Evolutionary conservation across 257 asterid genomes (phyloP).

Genomic region (Paulownia fortunei): DNA sequence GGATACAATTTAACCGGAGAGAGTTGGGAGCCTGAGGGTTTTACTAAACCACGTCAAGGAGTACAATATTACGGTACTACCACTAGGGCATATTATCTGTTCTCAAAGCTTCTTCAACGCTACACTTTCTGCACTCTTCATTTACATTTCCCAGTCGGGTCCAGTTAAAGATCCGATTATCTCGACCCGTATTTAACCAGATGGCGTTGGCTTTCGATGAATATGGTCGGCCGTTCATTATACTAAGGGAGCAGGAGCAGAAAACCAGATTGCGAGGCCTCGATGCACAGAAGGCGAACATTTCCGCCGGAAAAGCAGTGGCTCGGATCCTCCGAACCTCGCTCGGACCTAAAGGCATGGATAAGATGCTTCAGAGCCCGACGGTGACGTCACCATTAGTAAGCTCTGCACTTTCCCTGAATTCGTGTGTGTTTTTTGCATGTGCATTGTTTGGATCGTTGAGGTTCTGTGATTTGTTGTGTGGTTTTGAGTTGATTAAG

Average conservation of each 20-base stretch:
- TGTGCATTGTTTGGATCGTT: neutral
- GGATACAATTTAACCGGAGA: neutral
- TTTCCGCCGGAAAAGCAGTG: constrained; percentile 89
- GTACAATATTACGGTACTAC: constrained; percentile 1
- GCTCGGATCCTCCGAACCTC: constrained; percentile 94
- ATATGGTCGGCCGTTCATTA: constrained; percentile 89
- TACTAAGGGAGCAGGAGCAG: constrained; percentile 82
- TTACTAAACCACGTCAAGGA: constrained; percentile 24
- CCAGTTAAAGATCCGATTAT: constrained; percentile 28
- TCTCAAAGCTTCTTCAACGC: neutral
- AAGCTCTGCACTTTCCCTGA: constrained; percentile 32
- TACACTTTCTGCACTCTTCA: neutral
- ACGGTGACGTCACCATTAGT: constrained; percentile 95
- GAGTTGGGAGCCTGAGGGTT: constrained; percentile 1
- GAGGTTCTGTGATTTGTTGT: neutral
- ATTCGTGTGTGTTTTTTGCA: neutral
- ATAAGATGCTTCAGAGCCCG: constrained; percentile 96
- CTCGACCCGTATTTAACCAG: neutral
- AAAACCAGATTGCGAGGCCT: constrained; percentile 86
- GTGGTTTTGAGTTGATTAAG: neutral
- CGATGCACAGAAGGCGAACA: constrained; percentile 96
- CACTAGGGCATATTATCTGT: constrained; percentile 34
- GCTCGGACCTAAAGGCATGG: constrained; percentile 97
- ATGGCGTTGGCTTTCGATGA: constrained; percentile 97
- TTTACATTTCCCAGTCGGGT: constrained; percentile 30